Conservation (phyloP, 805 yeast species). For the Starmerella vaccinii region DNA sequence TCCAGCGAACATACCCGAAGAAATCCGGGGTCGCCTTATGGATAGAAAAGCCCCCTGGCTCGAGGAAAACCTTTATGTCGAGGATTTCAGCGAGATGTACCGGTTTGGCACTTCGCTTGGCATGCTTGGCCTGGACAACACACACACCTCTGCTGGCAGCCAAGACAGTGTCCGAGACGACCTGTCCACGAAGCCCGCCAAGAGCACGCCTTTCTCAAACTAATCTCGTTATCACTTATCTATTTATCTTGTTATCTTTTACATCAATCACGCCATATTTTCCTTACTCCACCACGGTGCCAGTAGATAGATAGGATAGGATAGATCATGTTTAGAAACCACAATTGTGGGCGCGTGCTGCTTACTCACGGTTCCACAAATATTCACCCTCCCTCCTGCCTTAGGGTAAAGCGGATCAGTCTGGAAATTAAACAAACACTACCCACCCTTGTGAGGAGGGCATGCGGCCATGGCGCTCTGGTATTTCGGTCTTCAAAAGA, state of each 20-base stretch:
- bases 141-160: background rate
- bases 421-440: too few relatives aligned
- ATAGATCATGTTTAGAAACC: background rate
- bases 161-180: background rate
- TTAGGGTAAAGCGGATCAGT: too few relatives aligned
- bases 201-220: too few relatives aligned
- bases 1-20: constrained; percentile 20
- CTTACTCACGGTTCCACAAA: background rate
- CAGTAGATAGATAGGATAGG: too few relatives aligned
- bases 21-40: constrained; percentile 18
- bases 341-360: background rate
- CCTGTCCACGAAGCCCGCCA: too few relatives aligned
- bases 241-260: too few relatives aligned
- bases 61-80: constrained; percentile 24
- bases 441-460: too few relatives aligned
- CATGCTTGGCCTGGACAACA: background rate
- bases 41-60: constrained; percentile 24
- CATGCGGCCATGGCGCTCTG: background rate
- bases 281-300: too few relatives aligned
- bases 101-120: constrained; percentile 15
- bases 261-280: too few relatives aligned
- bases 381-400: too few relatives aligned
- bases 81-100: constrained; percentile 21
- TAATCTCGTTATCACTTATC: background rate
- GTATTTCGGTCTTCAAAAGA: background rate